Conservation (phyloP, 2,329 filamentous ascomycete species). For the Peltaster fructicola region DNA sequence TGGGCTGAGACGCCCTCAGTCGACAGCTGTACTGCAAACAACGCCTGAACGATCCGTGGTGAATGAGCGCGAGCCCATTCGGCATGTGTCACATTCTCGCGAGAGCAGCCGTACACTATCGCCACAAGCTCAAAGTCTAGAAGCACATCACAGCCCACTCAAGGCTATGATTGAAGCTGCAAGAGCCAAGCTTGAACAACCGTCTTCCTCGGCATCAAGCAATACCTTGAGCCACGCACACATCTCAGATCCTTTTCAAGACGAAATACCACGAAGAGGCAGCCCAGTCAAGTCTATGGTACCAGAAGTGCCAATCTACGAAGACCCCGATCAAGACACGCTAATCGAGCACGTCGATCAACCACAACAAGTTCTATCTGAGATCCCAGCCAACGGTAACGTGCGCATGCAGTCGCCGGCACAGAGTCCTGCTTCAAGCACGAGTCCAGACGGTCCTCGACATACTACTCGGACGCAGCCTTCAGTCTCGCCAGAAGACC, state of each 20-base stretch:
- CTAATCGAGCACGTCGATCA: conserved; percentile 11
- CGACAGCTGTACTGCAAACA: too few relatives aligned
- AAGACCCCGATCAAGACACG: conserved; percentile 30
- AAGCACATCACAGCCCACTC: too few relatives aligned
- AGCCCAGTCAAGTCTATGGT: conserved; percentile 13
- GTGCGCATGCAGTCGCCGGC: conserved; percentile 14
- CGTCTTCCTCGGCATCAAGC: conserved; percentile 3
- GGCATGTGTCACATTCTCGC: too few relatives aligned
- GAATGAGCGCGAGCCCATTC: too few relatives aligned
- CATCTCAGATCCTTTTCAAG: conserved; percentile 5
- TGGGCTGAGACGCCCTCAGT: too few relatives aligned
- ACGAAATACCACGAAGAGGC: conserved; percentile 2
- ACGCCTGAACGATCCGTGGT: too few relatives aligned
- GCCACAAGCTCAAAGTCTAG: too few relatives aligned
- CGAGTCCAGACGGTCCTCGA: conserved; percentile 15
- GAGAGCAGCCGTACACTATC: too few relatives aligned
- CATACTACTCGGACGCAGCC: conserved; percentile 7
- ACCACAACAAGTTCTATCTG: conserved; percentile 29
- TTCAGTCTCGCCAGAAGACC: conserved; percentile 17
- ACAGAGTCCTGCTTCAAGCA: conserved; percentile 12
- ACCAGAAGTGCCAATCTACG: conserved; percentile 33
- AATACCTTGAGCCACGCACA: conserved; percentile 3
- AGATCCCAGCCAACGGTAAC: conserved; percentile 33
- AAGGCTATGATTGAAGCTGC: conserved; percentile 19
- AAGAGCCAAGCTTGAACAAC: conserved; percentile 8